Evolutionary conservation across 768 basidiomycete genomes (phyloP).

Genomic region (Chalciporus pseudorubinellus): DNA sequence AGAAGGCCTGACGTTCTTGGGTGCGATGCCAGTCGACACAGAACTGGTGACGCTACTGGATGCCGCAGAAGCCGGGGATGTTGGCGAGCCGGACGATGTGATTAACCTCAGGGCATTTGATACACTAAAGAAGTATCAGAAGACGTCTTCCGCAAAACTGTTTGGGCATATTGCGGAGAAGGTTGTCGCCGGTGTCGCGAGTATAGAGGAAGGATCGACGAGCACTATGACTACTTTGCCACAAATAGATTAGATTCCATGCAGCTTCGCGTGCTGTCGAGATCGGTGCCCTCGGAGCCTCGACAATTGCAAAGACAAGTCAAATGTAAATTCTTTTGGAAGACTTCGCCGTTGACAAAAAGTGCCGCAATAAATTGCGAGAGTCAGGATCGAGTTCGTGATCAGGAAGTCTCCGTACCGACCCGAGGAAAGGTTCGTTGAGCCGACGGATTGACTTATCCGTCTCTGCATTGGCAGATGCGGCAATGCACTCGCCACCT

Average conservation of each 20-base stretch:
- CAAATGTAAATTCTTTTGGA: background rate
- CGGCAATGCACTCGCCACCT: too few species aligned
- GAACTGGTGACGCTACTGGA: constrained; percentile 87
- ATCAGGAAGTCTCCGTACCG: too few species aligned
- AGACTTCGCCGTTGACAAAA: background rate
- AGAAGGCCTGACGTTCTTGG: constrained; percentile 76
- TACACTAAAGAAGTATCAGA: constrained; percentile 59
- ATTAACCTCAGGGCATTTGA: constrained; percentile 39
- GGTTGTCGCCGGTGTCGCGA: constrained; percentile 33
- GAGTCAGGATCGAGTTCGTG: too few species aligned
- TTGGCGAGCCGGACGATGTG: constrained; percentile 18
- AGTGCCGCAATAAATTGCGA: background rate
- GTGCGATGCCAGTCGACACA: constrained; percentile 89
- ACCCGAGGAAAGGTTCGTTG: too few species aligned
- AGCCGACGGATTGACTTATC: too few species aligned
- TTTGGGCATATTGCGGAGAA: constrained; percentile 59
- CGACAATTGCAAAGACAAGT: background rate
- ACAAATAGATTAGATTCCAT: background rate
- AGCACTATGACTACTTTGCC: background rate
- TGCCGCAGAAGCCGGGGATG: constrained; percentile 42
- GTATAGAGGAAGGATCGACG: constrained; percentile 7
- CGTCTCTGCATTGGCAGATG: too few species aligned
- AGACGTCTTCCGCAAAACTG: constrained; percentile 66
- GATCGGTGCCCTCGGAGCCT: too few species aligned
- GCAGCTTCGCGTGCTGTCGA: background rate